phyloP scores from a whole-genome alignment of 2,329 filamentous ascomycete genomes.

The Neonectria sp. region DNA sequence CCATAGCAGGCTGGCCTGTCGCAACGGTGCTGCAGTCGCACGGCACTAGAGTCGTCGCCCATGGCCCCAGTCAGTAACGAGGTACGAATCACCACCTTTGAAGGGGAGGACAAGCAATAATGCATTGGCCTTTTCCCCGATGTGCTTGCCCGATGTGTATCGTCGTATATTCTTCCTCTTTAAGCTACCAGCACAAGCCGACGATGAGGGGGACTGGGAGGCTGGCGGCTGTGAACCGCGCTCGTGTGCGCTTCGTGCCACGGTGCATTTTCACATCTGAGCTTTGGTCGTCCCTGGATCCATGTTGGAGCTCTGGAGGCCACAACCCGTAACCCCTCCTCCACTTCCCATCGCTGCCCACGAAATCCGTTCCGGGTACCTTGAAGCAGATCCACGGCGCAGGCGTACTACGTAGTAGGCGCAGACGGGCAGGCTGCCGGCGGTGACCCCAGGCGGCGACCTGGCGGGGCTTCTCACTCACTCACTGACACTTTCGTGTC shows the following conservation, averaged over 20 bases:
- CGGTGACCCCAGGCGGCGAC: conserved; percentile 16
- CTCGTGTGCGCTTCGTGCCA: conserved; percentile 8
- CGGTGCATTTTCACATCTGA: conserved; percentile 10
- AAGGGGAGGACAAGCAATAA: neutral
- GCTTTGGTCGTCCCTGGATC: conserved; percentile 24
- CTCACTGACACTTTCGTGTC: conserved; percentile 5
- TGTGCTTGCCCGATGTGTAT: conserved; percentile 17
- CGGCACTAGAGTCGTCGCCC: conserved; percentile 34
- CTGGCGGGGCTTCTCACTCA: neutral
- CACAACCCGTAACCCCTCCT: conserved; percentile 19
- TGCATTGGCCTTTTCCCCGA: conserved; percentile 11
- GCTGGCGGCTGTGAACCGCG: conserved; percentile 35
- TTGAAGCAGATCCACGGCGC: conserved; percentile 40
- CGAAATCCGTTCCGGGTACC: conserved; percentile 11
- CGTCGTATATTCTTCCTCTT: conserved; percentile 16
- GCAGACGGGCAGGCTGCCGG: conserved; percentile 27
- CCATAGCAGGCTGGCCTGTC: conserved; percentile 32
- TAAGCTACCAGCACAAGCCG: conserved; percentile 2
- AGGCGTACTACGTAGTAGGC: conserved; percentile 2
- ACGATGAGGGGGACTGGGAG: conserved; percentile 10
- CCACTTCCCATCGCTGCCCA: conserved; percentile 13
- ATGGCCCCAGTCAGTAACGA: conserved; percentile 38
- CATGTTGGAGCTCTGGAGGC: conserved; percentile 17
- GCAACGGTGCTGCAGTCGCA: conserved; percentile 46
- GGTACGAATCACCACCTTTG: conserved; percentile 40